Conservation (phyloP, 2,329 filamentous ascomycete species). For the Podosphaera fusca region DNA sequence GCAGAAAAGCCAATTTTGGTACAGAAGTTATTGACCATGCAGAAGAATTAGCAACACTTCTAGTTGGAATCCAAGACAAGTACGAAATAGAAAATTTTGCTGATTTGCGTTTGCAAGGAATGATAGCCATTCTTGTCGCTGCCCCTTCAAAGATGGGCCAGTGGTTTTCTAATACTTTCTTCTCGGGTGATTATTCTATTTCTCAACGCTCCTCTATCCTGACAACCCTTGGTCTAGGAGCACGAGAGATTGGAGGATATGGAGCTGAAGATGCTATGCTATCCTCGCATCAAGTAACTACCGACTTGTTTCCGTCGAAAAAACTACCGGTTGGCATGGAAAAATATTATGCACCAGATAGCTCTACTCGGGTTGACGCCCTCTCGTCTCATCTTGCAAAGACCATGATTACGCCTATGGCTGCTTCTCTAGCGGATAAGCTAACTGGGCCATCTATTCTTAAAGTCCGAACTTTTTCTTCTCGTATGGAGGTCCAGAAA, state of each 20-base stretch:
- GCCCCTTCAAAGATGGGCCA: conserved; percentile 56
- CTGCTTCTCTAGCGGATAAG: conserved; percentile 58
- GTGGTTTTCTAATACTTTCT: conserved; percentile 69
- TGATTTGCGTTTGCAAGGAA: conserved; percentile 50
- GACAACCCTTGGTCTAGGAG: conserved; percentile 57
- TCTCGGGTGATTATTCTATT: conserved; percentile 78
- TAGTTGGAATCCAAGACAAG: conserved; percentile 67
- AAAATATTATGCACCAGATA: conserved; percentile 15
- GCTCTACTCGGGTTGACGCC: conserved; percentile 28
- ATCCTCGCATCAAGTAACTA: conserved; percentile 13
- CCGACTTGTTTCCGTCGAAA: conserved; percentile 51
- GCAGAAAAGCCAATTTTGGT: conserved; percentile 71
- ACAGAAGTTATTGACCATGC: conserved; percentile 69
- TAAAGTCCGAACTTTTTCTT: conserved; percentile 76
- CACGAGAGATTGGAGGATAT: conserved; percentile 65
- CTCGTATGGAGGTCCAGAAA: conserved; percentile 43
- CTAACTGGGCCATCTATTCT: conserved; percentile 60
- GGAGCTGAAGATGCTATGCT: conserved; percentile 20
- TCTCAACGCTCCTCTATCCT: conserved; percentile 65
- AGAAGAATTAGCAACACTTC: conserved; percentile 51
- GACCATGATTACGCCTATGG: conserved; percentile 58
- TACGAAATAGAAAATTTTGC: conserved; percentile 62
- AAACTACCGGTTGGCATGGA: conserved; percentile 52
- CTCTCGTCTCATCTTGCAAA: conserved; percentile 47
- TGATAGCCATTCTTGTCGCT: conserved; percentile 61